These are phyloP conservation scores for Fennellomyces sp. DNA, from an alignment of 371 early-diverging fungal genomes.

Conservation along the genomic window DNA sequence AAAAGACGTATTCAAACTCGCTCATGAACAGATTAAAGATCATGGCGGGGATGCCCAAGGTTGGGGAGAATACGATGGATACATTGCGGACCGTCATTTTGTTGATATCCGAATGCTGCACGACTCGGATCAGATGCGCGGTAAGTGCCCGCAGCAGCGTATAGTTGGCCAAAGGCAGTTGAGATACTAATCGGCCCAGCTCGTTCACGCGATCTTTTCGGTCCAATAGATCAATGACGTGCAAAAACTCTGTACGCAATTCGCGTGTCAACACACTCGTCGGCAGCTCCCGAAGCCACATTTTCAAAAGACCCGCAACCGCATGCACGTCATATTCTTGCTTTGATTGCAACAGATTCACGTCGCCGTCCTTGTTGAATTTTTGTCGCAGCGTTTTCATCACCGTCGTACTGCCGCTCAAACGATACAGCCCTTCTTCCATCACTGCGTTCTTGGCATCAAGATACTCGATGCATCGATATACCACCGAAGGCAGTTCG, in stretches of 20 bases:
- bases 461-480: slow-evolving; percentile 94
- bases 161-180: slow-evolving; percentile 64
- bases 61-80: slow-evolving; percentile 77
- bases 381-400: slow-evolving; percentile 77
- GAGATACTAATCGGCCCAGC: slow-evolving; percentile 59
- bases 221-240: slow-evolving; percentile 66
- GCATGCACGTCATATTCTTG: slow-evolving; percentile 78
- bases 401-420: slow-evolving; percentile 77
- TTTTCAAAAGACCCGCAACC: slow-evolving; percentile 84
- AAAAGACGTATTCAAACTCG: slow-evolving; percentile 69
- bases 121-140: slow-evolving; percentile 69
- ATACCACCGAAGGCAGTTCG: slow-evolving; percentile 89
- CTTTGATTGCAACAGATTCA: slow-evolving; percentile 56
- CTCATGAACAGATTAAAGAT: slow-evolving; percentile 73
- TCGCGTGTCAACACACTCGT: slow-evolving; percentile 76
- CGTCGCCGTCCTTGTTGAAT: slow-evolving; percentile 80
- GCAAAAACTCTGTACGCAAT: slow-evolving; percentile 68
- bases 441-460: slow-evolving; percentile 77
- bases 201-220: slow-evolving; percentile 65
- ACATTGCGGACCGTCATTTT: slow-evolving; percentile 80
- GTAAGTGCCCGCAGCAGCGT: slow-evolving; percentile 63
- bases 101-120: slow-evolving; percentile 61
- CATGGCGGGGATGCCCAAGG: slow-evolving; percentile 69
- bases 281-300: slow-evolving; percentile 82
- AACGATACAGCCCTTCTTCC: slow-evolving; percentile 96